Evolutionary conservation across 2,329 filamentous ascomycete species (phyloP).

Genomic region (Calonectria crousiana): DNA sequence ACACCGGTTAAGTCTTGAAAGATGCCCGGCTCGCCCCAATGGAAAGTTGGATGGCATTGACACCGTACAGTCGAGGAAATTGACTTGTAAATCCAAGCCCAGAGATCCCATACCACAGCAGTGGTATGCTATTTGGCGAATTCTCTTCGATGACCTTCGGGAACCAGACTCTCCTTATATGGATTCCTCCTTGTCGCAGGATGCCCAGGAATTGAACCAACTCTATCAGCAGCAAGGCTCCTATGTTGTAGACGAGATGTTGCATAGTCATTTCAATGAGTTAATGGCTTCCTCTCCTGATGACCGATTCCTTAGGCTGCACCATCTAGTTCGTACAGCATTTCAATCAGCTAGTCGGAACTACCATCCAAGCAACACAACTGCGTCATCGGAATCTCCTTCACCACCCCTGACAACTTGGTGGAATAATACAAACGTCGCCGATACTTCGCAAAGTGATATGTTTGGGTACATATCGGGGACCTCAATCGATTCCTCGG

Average conservation of each 20-base stretch:
- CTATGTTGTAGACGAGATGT: not conserved
- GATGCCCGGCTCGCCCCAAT: not conserved
- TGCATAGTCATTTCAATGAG: not conserved
- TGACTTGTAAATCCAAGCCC: not conserved
- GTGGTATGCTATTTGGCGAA: not conserved
- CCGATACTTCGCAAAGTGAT: not conserved
- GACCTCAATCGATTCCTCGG: not conserved
- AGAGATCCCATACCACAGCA: not conserved
- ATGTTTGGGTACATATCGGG: not conserved
- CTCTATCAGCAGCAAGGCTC: not conserved
- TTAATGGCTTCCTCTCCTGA: not conserved
- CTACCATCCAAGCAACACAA: not conserved
- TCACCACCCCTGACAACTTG: not conserved
- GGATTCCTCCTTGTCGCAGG: not conserved
- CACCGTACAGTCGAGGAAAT: not conserved
- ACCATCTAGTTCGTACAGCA: not conserved
- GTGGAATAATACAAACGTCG: not conserved
- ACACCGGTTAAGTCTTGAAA: not conserved
- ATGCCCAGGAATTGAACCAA: not conserved
- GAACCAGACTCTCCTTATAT: not conserved
- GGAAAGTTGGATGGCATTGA: not conserved
- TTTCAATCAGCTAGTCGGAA: not conserved
- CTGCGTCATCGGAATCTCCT: not conserved
- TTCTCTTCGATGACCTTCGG: not conserved
- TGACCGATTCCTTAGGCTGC: not conserved